Evolutionary conservation across 352 stramenopile genomes (phyloP), one percentile per base, ranked within the genome.

Genomic region (Pythium sukuiense): DNA sequence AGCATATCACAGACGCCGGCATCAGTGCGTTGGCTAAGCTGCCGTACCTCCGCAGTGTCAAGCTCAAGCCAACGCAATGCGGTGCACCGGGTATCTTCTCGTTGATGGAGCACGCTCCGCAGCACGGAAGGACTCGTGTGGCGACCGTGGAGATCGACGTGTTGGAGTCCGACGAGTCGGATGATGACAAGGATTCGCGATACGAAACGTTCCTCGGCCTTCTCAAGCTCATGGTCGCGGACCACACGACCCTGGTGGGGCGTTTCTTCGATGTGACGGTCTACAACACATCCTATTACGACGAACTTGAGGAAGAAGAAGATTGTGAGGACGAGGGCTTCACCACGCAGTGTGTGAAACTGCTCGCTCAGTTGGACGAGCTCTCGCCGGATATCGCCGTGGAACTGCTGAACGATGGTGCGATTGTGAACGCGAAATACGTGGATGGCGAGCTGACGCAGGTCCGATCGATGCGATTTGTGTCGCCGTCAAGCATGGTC

Each of bases 231-330:
- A 54, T 54, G 46, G 18, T 54, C 24, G 20, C 46, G 6, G 33
- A 26, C 20, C 46, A 14, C 6, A 24, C 30, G 2, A 32, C 6
- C 5, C n/a, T 26, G 1, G 4, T 4, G 3, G 46, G 46, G 6
- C 46, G 46, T 14, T 54, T 54, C 16, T 54, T 54, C 26, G 46
- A 54, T 16, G 46, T 54, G 20, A 54, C 46, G 20, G 26, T 54
- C 3, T 14, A 3, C 9, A 54, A 54, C 46, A 30, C n/a, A 5
- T 27, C 46, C 1, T 54, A 54, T 8, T 54, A 54, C 46, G 12
- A 16, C 20, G 46, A 54, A 24, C n/a, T 32, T 9, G 32, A 37
- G 11, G 32, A 37, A 9, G 32, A 37, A 37, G 32, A 37, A 37
- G 32, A 37, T 37, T 37, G 6, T 9, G 32, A 37, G 32, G 32